These are phyloP conservation scores for Isabelozyma pseudorhagii DNA, from an alignment of 805 yeast species.

Conservation along the genomic window DNA sequence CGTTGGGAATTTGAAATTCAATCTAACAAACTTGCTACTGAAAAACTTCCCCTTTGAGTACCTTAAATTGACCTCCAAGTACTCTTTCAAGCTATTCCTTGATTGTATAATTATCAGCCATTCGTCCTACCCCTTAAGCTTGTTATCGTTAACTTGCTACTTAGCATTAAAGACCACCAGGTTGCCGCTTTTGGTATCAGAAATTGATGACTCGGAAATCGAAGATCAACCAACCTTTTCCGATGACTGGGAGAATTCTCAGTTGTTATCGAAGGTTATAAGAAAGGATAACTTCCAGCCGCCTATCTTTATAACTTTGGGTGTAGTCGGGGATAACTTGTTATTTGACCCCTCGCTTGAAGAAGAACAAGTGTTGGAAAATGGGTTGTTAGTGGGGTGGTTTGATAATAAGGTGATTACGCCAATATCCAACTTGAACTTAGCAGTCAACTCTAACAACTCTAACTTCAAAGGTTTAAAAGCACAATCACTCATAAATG, in stretches of 20 bases:
- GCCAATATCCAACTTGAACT: slow-evolving; percentile 68
- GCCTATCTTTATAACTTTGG: slow-evolving; percentile 74
- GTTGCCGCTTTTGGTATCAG: slow-evolving; percentile 69
- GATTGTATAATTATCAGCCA: slow-evolving; percentile 79
- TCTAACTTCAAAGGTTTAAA: slow-evolving; percentile 54
- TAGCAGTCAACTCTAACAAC: slow-evolving; percentile 48
- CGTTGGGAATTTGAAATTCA: slow-evolving; percentile 59
- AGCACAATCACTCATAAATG: slow-evolving; percentile 45
- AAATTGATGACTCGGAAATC: slow-evolving; percentile 65
- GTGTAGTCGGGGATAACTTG: slow-evolving; percentile 65
- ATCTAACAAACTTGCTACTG: slow-evolving; percentile 51
- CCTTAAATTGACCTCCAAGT: slow-evolving; percentile 66
- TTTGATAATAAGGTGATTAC: slow-evolving; percentile 63
- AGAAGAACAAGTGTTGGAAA: slow-evolving; percentile 85
- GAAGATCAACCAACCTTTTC: slow-evolving; percentile 90
- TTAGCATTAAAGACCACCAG: slow-evolving; percentile 77
- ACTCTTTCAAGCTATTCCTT: slow-evolving; percentile 71
- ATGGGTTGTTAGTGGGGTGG: slow-evolving; percentile 76
- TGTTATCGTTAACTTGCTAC: slow-evolving; percentile 76
- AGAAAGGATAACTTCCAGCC: slow-evolving; percentile 47
- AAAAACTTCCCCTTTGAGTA: slow-evolving; percentile 51
- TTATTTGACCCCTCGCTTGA: slow-evolving; percentile 84
- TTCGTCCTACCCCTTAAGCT: slow-evolving; percentile 75
- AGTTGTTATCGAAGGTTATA: slow-evolving; percentile 37
- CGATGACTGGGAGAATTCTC: slow-evolving; percentile 76